Conservation (phyloP, 768 basidiomycete genomes). For the Hygrophoropsis aurantiaca region DNA sequence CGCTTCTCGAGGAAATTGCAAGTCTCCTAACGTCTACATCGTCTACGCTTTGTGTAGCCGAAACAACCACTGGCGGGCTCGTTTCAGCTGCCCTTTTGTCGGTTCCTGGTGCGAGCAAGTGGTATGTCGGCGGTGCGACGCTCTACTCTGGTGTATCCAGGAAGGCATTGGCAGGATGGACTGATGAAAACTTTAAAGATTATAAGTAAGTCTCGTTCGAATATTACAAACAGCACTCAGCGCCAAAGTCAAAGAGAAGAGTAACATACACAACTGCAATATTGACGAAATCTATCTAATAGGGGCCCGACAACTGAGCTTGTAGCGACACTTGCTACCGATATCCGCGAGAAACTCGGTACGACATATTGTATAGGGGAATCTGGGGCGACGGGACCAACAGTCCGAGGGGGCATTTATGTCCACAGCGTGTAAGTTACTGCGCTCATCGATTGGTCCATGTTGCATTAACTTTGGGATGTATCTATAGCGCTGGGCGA, state of each 20-base stretch:
- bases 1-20: conserved; percentile 13
- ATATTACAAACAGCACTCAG: too few species aligned
- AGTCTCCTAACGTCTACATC: conserved; percentile 9
- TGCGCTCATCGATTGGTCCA: neutral
- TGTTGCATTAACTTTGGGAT: neutral
- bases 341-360: conserved; percentile 10
- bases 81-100: conserved; percentile 18
- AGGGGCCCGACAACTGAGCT: conserved; percentile 18
- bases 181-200: conserved; percentile 10
- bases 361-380: conserved; percentile 18
- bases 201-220: conserved; percentile 16
- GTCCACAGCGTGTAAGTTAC: conserved; percentile 11
- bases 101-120: conserved; percentile 17
- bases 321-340: conserved; percentile 14
- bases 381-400: conserved; percentile 19
- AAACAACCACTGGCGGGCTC: conserved; percentile 20
- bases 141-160: conserved; percentile 16
- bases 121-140: conserved; percentile 15
- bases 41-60: conserved; percentile 16
- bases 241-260: too few species aligned
- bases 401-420: conserved; percentile 4
- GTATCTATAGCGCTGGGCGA: conserved; percentile 7
- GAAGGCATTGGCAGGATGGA: conserved; percentile 17
- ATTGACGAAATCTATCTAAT: too few species aligned
- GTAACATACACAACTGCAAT: too few species aligned